These are phyloP conservation scores for Boletus edulis DNA, from an alignment of 768 basidiomycete species.

Conservation along the genomic window DNA sequence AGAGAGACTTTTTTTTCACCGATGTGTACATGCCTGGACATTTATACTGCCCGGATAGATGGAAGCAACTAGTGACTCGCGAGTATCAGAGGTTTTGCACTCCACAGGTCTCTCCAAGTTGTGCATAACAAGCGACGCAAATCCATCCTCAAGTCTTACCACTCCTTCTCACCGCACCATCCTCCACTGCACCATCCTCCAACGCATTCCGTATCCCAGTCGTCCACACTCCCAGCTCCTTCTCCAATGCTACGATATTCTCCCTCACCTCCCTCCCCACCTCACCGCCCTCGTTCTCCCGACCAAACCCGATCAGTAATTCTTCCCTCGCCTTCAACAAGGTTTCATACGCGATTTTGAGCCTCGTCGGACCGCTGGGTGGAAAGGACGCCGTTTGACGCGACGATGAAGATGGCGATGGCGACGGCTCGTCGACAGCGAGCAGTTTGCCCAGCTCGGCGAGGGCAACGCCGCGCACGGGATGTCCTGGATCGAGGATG, in stretches of 20 bases:
- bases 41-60: background rate
- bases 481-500: conserved; percentile 66
- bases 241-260: conserved; percentile 59
- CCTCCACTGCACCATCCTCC: conserved; percentile 46
- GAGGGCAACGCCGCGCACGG: conserved; percentile 69
- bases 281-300: conserved; percentile 63
- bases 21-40: no score
- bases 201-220: conserved; percentile 57
- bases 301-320: conserved; percentile 71
- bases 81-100: no score
- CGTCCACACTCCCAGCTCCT: conserved; percentile 71
- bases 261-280: conserved; percentile 65
- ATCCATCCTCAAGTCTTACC: background rate
- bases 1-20: conserved; percentile 32
- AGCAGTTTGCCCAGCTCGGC: conserved; percentile 83
- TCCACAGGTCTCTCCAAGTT: no score
- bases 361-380: conserved; percentile 61
- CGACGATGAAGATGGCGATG: conserved; percentile 35
- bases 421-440: conserved; percentile 69
- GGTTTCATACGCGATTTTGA: conserved; percentile 63
- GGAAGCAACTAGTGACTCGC: background rate
- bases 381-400: conserved; percentile 43
- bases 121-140: no score
- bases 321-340: conserved; percentile 61
- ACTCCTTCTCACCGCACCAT: conserved; percentile 22